Conservation (phyloP, 2,329 filamentous ascomycete species). For the Scorias spongiosa region DNA sequence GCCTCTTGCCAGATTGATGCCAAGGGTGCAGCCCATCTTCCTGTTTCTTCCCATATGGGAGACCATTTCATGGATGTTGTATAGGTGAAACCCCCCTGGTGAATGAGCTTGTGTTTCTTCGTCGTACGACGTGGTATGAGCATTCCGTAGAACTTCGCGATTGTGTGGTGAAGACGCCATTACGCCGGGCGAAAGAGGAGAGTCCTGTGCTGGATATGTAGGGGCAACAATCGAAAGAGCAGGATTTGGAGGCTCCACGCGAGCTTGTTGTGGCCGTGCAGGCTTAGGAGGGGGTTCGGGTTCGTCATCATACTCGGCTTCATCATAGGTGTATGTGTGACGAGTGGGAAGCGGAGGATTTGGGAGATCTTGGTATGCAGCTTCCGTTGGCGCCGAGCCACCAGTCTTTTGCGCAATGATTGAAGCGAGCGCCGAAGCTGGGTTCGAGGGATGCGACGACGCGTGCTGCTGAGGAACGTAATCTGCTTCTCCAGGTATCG, state of each 20-base stretch:
- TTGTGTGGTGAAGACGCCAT: slow-evolving; percentile 42
- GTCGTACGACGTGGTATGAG: background rate
- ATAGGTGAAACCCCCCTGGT: slow-evolving; percentile 77
- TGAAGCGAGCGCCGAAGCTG: slow-evolving; percentile 43
- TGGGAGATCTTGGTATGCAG: slow-evolving; percentile 20
- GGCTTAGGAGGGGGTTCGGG: slow-evolving; percentile 46
- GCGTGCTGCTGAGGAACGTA: slow-evolving; percentile 29
- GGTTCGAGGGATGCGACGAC: slow-evolving; percentile 24
- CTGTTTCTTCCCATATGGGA: slow-evolving; percentile 94
- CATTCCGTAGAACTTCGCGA: slow-evolving; percentile 22
- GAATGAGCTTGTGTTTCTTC: slow-evolving; percentile 25
- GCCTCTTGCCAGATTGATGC: slow-evolving; percentile 80
- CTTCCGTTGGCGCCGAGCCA: slow-evolving; percentile 11
- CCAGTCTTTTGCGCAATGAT: slow-evolving; percentile 34
- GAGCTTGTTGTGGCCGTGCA: slow-evolving; percentile 39
- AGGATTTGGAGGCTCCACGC: slow-evolving; percentile 33
- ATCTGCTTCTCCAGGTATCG: slow-evolving; percentile 24
- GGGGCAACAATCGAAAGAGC: slow-evolving; percentile 16
- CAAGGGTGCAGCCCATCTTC: slow-evolving; percentile 94
- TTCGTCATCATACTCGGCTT: slow-evolving; percentile 44
- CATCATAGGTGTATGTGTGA: slow-evolving; percentile 48
- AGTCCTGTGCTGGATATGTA: slow-evolving; percentile 20
- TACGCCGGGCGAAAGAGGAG: slow-evolving; percentile 26
- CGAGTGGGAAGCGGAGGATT: slow-evolving; percentile 39
- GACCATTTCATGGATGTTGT: slow-evolving; percentile 95